Evolutionary conservation across 116 monocot species (phyloP).

Genomic region (Posidonia oceanica): DNA sequence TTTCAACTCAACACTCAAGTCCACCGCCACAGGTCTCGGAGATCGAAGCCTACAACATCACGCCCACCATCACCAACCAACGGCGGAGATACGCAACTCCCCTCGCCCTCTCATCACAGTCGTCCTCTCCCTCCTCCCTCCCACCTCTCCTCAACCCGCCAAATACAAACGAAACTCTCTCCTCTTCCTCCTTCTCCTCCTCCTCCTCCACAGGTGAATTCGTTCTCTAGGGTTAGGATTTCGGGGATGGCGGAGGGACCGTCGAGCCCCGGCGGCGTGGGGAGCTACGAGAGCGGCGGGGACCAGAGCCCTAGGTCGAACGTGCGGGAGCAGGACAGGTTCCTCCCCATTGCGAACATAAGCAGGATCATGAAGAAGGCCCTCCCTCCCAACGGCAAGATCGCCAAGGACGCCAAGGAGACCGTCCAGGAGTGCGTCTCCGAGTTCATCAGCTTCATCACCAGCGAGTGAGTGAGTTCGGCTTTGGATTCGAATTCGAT

Average conservation of each 20-base stretch:
- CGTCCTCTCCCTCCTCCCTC: neutral
- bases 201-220: neutral
- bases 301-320: constrained; percentile 27
- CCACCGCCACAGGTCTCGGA: neutral
- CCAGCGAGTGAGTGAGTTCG: constrained; percentile 42
- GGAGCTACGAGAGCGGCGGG: constrained; percentile 31
- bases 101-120: neutral
- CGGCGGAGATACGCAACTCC: neutral
- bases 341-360: constrained; percentile 55
- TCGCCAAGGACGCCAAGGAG: constrained; percentile 76
- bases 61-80: neutral
- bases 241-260: neutral
- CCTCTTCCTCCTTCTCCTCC: neutral
- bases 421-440: constrained; percentile 77
- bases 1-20: neutral
- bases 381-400: constrained; percentile 60
- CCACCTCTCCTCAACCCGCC: neutral
- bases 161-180: neutral
- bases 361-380: constrained; percentile 78
- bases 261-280: neutral
- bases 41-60: neutral
- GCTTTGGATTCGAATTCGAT: neutral
- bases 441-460: constrained; percentile 80
- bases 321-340: constrained; percentile 57
- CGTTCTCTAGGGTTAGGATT: neutral